These are phyloP conservation scores for Chloranthus sessilifolius DNA, from an alignment of 164 flowering plant genomes.

Conservation along the genomic window DNA sequence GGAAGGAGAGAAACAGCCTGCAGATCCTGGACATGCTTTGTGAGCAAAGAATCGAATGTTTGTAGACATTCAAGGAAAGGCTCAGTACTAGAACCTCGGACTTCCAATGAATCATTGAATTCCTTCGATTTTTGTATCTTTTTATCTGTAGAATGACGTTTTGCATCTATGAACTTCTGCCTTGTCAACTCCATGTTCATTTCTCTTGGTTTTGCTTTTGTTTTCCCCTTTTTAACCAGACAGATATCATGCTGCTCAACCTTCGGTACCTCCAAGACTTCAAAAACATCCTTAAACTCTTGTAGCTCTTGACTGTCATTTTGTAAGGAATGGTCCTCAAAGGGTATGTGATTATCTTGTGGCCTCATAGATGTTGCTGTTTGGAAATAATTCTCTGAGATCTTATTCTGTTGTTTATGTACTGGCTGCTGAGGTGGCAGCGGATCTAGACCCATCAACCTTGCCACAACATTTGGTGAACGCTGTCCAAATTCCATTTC, in stretches of 20 bases:
- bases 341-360: slow-evolving; percentile 13
- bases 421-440: slow-evolving; percentile 52
- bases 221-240: slow-evolving; percentile 9
- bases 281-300: slow-evolving; percentile 86
- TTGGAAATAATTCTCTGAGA: slow-evolving; percentile 20
- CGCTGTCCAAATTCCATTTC: slow-evolving; percentile 52
- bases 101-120: slow-evolving; percentile 57
- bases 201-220: slow-evolving; percentile 24
- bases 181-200: slow-evolving; percentile 42
- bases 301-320: slow-evolving; percentile 42
- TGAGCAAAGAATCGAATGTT: slow-evolving; percentile 69
- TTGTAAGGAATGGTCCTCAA: slow-evolving; percentile 30
- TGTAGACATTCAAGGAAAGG: slow-evolving; percentile 59
- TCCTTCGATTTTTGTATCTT: slow-evolving; percentile 55
- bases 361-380: slow-evolving; percentile 20
- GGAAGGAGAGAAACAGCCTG: slow-evolving; percentile 25
- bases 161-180: slow-evolving; percentile 58
- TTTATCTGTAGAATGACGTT: slow-evolving; percentile 53
- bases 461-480: slow-evolving; percentile 69
- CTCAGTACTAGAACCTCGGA: slow-evolving; percentile 57
- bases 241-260: slow-evolving; percentile 14
- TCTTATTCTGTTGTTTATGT: slow-evolving; percentile 26
- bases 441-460: slow-evolving; percentile 88
- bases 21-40: slow-evolving; percentile 58
- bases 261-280: slow-evolving; percentile 46